phyloP scores from a whole-genome alignment of 768 basidiomycete species.

The Leccinum arenicola region DNA sequence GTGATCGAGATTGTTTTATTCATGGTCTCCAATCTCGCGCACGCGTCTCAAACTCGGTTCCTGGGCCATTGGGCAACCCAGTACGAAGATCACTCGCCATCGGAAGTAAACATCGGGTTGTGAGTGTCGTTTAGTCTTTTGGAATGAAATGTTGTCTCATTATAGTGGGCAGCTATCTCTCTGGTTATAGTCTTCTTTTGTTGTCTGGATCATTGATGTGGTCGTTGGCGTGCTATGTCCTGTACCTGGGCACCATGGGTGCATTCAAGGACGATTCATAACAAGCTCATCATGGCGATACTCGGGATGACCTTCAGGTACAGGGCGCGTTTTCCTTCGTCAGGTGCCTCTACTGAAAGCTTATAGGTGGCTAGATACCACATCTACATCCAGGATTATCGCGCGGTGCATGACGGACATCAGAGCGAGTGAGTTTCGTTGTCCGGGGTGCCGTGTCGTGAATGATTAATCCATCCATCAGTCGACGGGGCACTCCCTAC shows the following conservation, averaged over 20 bases:
- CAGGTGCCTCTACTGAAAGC: not conserved
- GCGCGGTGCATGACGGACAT: conserved; percentile 5
- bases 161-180: not conserved
- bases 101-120: not conserved
- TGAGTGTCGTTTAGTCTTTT: not conserved
- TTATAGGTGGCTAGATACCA: not conserved
- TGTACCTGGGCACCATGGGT: not conserved
- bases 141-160: not conserved
- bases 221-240: not conserved
- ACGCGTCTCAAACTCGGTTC: conserved; percentile 1
- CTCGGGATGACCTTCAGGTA: conserved; percentile 6
- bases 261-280: not conserved
- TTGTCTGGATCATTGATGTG: not conserved
- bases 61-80: conserved; percentile 5
- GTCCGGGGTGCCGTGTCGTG: not conserved
- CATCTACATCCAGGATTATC: not conserved
- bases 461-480: not conserved
- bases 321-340: not conserved
- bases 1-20: not conserved
- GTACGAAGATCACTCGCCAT: not conserved
- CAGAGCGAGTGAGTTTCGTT: not conserved
- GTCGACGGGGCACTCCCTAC: not conserved
- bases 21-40: not conserved
- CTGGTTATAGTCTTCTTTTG: not conserved
- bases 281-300: not conserved